Percentiles rank a stretch among this genome's conserved stretches.
These are phyloP conservation scores for Isabelozyma heimii DNA, from an alignment of 805 yeast genomes.

Conservation along the genomic window DNA sequence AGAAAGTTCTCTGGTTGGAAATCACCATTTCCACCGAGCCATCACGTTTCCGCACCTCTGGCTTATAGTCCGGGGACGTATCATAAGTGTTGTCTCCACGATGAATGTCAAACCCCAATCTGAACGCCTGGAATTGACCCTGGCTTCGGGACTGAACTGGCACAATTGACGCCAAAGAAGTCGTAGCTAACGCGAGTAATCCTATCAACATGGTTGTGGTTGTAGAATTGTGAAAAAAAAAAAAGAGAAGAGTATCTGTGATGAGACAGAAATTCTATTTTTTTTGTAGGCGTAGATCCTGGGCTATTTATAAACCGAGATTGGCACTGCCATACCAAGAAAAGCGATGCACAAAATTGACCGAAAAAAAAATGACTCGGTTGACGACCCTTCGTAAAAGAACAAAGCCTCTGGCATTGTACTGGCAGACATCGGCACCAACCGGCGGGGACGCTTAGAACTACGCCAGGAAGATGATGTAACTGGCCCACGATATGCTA, in stretches of 20 bases:
- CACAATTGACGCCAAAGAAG: not conserved
- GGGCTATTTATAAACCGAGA: not conserved
- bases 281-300: too few species aligned
- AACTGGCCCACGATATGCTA: too few species aligned
- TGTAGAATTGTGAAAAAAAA: too few species aligned
- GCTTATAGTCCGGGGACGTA: conserved; percentile 5
- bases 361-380: too few species aligned
- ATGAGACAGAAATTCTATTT: not conserved
- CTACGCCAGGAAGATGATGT: too few species aligned
- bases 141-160: not conserved
- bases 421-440: too few species aligned
- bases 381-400: too few species aligned
- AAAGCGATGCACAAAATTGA: not conserved
- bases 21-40: conserved; percentile 16
- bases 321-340: not conserved
- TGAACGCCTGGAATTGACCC: conserved; percentile 3
- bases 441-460: too few species aligned
- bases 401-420: too few species aligned
- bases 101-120: conserved; percentile 16
- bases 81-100: conserved; percentile 11
- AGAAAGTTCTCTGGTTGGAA: conserved; percentile 25
- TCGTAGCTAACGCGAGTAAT: not conserved
- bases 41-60: conserved; percentile 12
- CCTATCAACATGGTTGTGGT: not conserved
- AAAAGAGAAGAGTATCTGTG: too few species aligned